Base-by-base conservation (phyloP, 1,284 basidiomycete species). In the Marasmius sp. region DNA sequence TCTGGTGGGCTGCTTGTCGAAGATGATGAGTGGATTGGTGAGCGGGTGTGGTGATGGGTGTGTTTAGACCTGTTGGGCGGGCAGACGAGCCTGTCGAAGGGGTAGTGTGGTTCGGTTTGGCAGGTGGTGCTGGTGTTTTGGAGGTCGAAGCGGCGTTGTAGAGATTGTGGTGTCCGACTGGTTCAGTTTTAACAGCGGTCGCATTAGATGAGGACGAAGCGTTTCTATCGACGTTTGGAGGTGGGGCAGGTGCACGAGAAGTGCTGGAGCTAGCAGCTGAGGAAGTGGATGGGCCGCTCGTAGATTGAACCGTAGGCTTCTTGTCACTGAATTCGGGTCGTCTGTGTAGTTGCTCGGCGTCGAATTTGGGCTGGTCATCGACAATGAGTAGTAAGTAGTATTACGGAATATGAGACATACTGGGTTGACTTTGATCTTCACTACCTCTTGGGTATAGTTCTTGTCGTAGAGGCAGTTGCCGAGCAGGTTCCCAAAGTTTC, bases 381-480 rank as follows among this genome's bases (percentile, higher is more conserved):
- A 61, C 16, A 49, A 34, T 51, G 36, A 52, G 39, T 10, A 14
- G 39, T 27, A 22, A 39, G 58, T n/a, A n/a, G 3, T n/a, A 48
- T 57, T 22, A n/a, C 33, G 41, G 57, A 51, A 58, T 51, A 33
- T 38, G n/a, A 20, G 33, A 83, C 89, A 65, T 69, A 95, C 94
- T 1, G 87, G 86, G 47, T 85, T 84, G 1, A 91, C 87, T 71
- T 92, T 95, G 65, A 98, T 89, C 76, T 96, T 96, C 52, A 87
- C 79, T 14, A 98, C 83, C 69, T 96, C 91, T 61, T 90, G 85
- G 0, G 92, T 85, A 72, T 94, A 98, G 14, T 86, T 77, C 75
- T 95, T 96, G 77, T 98, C 97, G 71, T 98, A 98, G 27, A 98
- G 77, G 74, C 97, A 99, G 71, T 98, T 97, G 8, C 96, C 97